phyloP scores from a whole-genome alignment of 257 asterid species.

The Datura wrightii region DNA sequence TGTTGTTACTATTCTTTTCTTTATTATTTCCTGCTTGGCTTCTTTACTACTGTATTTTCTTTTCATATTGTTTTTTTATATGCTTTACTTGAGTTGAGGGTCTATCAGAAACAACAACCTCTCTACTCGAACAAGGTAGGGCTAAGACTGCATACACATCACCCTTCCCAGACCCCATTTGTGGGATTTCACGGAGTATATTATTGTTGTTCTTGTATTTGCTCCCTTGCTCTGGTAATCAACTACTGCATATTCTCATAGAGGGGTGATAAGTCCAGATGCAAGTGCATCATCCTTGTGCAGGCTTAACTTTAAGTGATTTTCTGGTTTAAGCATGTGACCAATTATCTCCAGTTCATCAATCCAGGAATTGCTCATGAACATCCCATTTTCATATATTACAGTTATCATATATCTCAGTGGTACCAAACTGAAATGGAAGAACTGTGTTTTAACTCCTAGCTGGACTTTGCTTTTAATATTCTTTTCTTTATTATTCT shows the following conservation, averaged over 20 bases:
- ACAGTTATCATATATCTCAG: background rate
- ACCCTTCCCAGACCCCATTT: too few relatives aligned
- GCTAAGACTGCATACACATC: too few relatives aligned
- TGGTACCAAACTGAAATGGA: background rate
- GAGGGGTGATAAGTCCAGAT: background rate
- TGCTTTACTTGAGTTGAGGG: too few relatives aligned
- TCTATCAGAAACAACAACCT: too few relatives aligned
- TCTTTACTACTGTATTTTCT: too few relatives aligned
- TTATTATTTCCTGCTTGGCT: too few relatives aligned
- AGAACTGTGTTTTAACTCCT: background rate
- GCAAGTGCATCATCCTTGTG: too few relatives aligned
- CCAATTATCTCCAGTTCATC: background rate
- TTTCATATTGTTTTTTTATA: too few relatives aligned
- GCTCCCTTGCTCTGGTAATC: background rate
- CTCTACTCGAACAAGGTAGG: too few relatives aligned
- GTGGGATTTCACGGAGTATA: too few relatives aligned
- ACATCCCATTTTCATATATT: background rate
- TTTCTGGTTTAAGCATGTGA: background rate
- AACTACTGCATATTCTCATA: background rate
- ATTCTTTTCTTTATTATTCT: background rate
- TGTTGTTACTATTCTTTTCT: too few relatives aligned
- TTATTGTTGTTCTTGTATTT: too few relatives aligned
- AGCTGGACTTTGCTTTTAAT: background rate
- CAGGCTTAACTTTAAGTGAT: background rate
- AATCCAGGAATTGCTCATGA: background rate